Evolutionary conservation across 768 basidiomycete genomes (phyloP), one percentile per base, ranked within the genome.

Genomic region (Dacryopinax primogenitus): DNA sequence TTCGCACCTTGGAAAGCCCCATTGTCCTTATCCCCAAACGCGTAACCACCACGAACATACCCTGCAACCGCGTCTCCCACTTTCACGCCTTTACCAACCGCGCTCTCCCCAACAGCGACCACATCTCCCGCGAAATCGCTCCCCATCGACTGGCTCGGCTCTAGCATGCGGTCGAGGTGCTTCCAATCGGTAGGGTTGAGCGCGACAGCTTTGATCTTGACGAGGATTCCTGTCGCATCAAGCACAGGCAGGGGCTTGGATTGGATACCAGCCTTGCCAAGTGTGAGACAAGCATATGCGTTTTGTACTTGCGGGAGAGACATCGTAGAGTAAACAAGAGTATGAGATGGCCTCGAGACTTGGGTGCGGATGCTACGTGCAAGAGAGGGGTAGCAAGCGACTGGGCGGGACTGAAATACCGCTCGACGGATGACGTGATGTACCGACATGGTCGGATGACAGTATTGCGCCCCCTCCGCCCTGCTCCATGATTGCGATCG

Each of bases 61-160:
- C 70, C 69, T 18, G 69, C 67, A 18, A 70, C 70, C 1, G 64
- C 35, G 63, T 71, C 70, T 26, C 70, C 70, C 23, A 70, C 67
- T 23, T 65, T 63, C 39, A 67, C 23, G 13, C 70, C 69, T 44
- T 68, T 69, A 26, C 35, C 62, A 26, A 62, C 45, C n/a, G 66
- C 70, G 15, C 67, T 63, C 6, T 34, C 62, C 2, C 69, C 69
- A 35, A 70, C 33, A n/a, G 71, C 64, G 12, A 64, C 68, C 36
- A 69, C 64, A 58, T 68, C 70, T 18, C 70, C 70, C 21, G 69
- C 67, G 64, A 71, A 71, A 41, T 70, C 69, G 39, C 64, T 67
- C 12, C 70, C 70, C 3, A 66, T 47, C 13, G 67, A 67, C 41
- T 61, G 36, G 13, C 67, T 69, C 16, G 67, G 66, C 36, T 68